phyloP scores from a whole-genome alignment of 345 rosid genomes.

The Acer campestre region DNA sequence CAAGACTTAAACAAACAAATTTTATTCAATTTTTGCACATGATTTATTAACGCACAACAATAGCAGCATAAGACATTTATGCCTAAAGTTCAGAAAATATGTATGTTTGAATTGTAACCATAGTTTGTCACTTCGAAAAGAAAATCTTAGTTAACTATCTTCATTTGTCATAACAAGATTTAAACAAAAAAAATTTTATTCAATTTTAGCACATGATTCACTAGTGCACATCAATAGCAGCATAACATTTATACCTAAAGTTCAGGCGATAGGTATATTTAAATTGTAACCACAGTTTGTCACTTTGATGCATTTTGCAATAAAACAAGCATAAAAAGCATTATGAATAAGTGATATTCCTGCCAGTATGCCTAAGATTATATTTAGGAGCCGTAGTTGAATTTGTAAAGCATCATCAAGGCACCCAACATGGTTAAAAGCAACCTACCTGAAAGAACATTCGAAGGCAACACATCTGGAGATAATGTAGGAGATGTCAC shows the following conservation, averaged over 20 bases:
- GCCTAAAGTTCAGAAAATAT: background rate
- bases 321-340: too few relatives aligned
- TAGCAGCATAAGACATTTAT: background rate
- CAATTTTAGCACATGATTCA: background rate
- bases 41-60: background rate
- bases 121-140: background rate
- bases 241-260: background rate
- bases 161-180: conserved; percentile 2
- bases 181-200: background rate
- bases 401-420: background rate
- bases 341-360: background rate
- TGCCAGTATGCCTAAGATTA: background rate
- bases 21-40: background rate
- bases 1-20: background rate
- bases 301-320: background rate
- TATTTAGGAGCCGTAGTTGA: background rate
- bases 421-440: conserved; percentile 13
- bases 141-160: background rate
- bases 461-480: conserved; percentile 37
- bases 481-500: conserved; percentile 45
- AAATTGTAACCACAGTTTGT: background rate
- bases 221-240: background rate
- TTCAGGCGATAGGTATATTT: background rate
- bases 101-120: background rate
- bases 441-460: conserved; percentile 50